phyloP scores from a whole-genome alignment of 345 rosid species.

The Triadica sebifera region DNA sequence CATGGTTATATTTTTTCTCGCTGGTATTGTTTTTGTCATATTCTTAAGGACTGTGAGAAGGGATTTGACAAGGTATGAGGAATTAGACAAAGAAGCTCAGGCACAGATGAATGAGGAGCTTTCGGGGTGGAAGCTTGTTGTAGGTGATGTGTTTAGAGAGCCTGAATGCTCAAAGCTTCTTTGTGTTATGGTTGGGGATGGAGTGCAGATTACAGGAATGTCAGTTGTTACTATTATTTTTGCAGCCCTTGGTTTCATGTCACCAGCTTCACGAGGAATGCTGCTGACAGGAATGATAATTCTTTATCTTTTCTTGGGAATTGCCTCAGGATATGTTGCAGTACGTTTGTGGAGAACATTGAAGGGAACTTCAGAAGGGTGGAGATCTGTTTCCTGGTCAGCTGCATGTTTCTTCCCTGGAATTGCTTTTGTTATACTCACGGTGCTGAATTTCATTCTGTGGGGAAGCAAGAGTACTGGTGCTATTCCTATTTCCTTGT shows the following conservation, averaged over 20 bases:
- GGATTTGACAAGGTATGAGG: conserved; percentile 81
- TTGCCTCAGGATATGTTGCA: conserved; percentile 65
- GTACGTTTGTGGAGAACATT: conserved; percentile 71
- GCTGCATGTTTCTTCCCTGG: conserved; percentile 82
- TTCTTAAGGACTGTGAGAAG: conserved; percentile 81
- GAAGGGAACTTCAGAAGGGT: conserved; percentile 74
- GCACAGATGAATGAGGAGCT: conserved; percentile 91
- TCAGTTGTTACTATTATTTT: conserved; percentile 67
- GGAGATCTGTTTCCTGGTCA: conserved; percentile 72
- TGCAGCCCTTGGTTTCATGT: conserved; percentile 81
- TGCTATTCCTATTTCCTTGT: conserved; percentile 72
- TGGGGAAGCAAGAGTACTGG: conserved; percentile 81
- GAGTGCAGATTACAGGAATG: conserved; percentile 81
- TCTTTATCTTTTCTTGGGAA: conserved; percentile 75
- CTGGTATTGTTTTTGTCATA: conserved; percentile 76
- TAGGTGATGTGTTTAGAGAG: conserved; percentile 85
- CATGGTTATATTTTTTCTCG: conserved; percentile 70
- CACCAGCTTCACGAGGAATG: conserved; percentile 90
- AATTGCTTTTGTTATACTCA: conserved; percentile 68
- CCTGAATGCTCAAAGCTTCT: conserved; percentile 67
- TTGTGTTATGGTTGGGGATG: conserved; percentile 76
- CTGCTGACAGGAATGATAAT: conserved; percentile 76
- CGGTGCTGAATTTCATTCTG: conserved; percentile 63
- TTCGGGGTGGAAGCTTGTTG: conserved; percentile 89
- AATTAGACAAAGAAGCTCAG: conserved; percentile 76